A percentile compares a stretch with the other conserved stretches of the same genome.
Conservation (phyloP, 306 rosid species). For the Ammopiptanthus mongolicus region DNA sequence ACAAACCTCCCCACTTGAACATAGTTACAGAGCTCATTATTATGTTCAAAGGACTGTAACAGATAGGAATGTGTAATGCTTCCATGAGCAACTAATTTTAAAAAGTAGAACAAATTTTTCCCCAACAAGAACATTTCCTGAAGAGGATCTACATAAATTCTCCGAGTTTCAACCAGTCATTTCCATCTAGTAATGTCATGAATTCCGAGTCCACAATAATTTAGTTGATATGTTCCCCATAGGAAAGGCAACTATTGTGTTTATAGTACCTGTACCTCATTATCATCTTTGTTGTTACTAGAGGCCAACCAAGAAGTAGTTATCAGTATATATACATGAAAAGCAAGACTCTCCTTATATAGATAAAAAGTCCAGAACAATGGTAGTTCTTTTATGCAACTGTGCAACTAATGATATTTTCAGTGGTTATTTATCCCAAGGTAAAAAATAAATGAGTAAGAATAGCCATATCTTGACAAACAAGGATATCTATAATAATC, state of each 20-base stretch:
- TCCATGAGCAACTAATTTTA: not conserved
- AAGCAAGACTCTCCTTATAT: not conserved
- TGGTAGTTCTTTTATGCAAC: not conserved
- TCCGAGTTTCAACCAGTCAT: not conserved
- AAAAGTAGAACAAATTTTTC: not conserved
- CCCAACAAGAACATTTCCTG: not conserved
- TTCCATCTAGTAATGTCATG: constrained; percentile 1
- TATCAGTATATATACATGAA: not conserved
- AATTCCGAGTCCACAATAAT: not conserved
- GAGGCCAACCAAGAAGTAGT: not conserved
- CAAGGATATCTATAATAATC: constrained; percentile 97
- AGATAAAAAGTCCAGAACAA: not conserved
- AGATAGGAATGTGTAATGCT: not conserved
- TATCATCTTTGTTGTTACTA: not conserved
- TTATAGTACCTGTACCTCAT: not conserved
- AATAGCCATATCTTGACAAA: not conserved
- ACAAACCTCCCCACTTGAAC: not conserved
- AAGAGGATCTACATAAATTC: constrained; percentile 1
- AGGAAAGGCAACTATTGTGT: not conserved
- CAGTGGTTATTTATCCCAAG: not conserved
- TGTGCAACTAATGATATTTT: not conserved
- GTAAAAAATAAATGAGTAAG: constrained; percentile 11
- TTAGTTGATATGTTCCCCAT: not conserved
- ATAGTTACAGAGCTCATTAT: not conserved
- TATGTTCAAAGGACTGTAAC: not conserved